Evolutionary conservation across 805 yeast genomes (phyloP).

Genomic region (Kuraishia cidri): DNA sequence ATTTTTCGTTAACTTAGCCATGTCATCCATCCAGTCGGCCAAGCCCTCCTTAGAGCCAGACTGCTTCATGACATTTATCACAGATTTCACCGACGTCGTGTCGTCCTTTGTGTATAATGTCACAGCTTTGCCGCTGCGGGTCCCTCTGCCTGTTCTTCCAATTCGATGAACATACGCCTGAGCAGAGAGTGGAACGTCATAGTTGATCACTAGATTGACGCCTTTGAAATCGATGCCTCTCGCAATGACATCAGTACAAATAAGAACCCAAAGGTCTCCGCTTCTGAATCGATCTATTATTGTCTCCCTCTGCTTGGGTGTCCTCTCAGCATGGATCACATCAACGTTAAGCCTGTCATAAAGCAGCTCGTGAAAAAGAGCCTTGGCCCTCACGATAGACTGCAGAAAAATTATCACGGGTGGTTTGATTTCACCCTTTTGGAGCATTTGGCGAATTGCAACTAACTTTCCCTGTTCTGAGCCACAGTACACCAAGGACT

Average conservation of each 20-base stretch:
- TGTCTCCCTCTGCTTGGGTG: constrained; percentile 78
- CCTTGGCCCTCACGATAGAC: constrained; percentile 89
- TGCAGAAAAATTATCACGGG: constrained; percentile 91
- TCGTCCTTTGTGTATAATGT: constrained; percentile 94
- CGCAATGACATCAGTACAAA: constrained; percentile 92
- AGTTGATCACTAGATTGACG: constrained; percentile 87
- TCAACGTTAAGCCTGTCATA: constrained; percentile 92
- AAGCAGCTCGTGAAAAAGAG: constrained; percentile 83
- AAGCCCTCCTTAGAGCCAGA: constrained; percentile 62
- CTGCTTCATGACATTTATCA: constrained; percentile 91
- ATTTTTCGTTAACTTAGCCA: constrained; percentile 54
- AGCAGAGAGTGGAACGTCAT: constrained; percentile 91
- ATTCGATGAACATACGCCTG: constrained; percentile 96
- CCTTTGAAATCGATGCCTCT: constrained; percentile 98
- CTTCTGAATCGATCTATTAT: constrained; percentile 76
- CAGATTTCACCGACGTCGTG: constrained; percentile 61
- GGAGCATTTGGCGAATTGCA: constrained; percentile 84
- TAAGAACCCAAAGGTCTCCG: constrained; percentile 94
- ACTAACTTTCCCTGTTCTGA: constrained; percentile 92
- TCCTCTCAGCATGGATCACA: constrained; percentile 91
- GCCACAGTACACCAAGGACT: constrained; percentile 78
- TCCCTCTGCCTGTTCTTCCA: constrained; percentile 98
- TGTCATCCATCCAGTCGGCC: constrained; percentile 74
- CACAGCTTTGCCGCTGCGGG: constrained; percentile 76
- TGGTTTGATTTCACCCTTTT: constrained; percentile 79